Conservation (phyloP, 805 yeast species). For the Dipodascus albidus region DNA sequence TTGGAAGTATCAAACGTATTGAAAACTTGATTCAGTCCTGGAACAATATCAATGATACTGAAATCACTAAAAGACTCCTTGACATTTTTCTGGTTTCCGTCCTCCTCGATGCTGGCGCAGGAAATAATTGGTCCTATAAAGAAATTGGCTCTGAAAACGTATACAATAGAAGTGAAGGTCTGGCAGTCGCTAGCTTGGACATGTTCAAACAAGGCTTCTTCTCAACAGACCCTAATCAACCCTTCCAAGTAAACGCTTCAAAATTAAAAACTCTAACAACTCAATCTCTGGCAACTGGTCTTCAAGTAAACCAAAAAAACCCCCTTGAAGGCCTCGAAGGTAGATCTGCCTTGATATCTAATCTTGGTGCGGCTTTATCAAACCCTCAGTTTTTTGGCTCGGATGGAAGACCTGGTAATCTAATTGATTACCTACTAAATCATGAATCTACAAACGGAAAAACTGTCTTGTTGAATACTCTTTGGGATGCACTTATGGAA, state of each 20-base stretch:
- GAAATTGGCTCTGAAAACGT: slow-evolving; percentile 28
- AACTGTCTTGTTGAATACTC: slow-evolving; percentile 29
- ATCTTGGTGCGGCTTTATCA: slow-evolving; percentile 37
- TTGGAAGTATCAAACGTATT: slow-evolving; percentile 35
- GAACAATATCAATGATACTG: slow-evolving; percentile 28
- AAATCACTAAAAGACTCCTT: slow-evolving; percentile 41
- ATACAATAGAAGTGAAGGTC: slow-evolving; percentile 45
- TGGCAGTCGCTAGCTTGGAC: slow-evolving; percentile 48
- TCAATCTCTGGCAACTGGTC: slow-evolving; percentile 29
- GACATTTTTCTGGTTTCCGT: slow-evolving; percentile 53
- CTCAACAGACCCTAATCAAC: slow-evolving; percentile 25
- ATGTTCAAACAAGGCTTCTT: slow-evolving; percentile 41
- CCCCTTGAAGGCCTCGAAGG: slow-evolving; percentile 47
- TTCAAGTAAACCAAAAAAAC: slow-evolving; percentile 39
- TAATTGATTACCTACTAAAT: slow-evolving; percentile 36
- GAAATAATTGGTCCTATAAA: slow-evolving; percentile 41
- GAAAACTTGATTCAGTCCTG: slow-evolving; percentile 32
- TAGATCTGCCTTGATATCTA: slow-evolving; percentile 34
- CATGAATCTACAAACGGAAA: slow-evolving; percentile 13
- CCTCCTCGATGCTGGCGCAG: slow-evolving; percentile 59
- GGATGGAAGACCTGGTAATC: slow-evolving; percentile 40
- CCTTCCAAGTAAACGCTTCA: slow-evolving; percentile 34
- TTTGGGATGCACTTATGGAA: slow-evolving; percentile 48
- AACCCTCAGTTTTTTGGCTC: slow-evolving; percentile 35
- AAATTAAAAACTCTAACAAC: slow-evolving; percentile 29